A percentile compares a stretch with the other conserved stretches of the same genome.
Conservation (phyloP, 148 eudicot species). For the Amaranthus cruentus region DNA sequence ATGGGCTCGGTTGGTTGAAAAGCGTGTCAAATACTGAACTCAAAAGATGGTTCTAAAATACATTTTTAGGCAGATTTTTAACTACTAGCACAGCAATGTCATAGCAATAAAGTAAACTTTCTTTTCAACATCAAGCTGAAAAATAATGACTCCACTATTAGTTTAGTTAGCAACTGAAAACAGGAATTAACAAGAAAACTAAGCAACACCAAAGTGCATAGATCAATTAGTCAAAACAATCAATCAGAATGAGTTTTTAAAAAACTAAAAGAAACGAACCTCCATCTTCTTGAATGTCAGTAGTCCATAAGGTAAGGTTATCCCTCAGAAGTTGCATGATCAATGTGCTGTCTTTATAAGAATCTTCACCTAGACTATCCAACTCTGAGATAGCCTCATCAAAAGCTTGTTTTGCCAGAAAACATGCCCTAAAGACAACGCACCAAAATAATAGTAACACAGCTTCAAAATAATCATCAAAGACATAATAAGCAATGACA, state of each 20-base stretch:
- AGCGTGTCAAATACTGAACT: no score
- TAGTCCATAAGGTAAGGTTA: constrained; percentile 31
- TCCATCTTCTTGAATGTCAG: constrained; percentile 26
- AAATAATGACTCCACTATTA: no score
- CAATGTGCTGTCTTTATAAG: constrained; percentile 26
- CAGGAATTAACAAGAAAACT: no score
- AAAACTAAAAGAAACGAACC: constrained; percentile 2
- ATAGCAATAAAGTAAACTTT: no score
- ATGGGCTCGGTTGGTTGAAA: no score
- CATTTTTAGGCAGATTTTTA: no score
- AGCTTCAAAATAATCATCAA: not conserved
- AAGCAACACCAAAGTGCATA: not conserved
- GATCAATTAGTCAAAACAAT: not conserved
- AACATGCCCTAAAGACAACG: constrained; percentile 24
- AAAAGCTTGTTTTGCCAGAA: constrained; percentile 26
- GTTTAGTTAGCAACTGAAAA: no score
- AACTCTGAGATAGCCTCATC: constrained; percentile 35
- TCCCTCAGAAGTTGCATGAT: constrained; percentile 33
- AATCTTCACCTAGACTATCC: constrained; percentile 28
- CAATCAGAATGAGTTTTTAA: not conserved
- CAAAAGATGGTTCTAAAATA: no score
- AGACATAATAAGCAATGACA: not conserved
- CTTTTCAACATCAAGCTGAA: no score
- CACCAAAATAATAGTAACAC: not conserved
- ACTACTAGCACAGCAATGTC: no score